Evolutionary conservation across 2,329 filamentous ascomycete species (phyloP).

Genomic region (Fusarium armeniacum): DNA sequence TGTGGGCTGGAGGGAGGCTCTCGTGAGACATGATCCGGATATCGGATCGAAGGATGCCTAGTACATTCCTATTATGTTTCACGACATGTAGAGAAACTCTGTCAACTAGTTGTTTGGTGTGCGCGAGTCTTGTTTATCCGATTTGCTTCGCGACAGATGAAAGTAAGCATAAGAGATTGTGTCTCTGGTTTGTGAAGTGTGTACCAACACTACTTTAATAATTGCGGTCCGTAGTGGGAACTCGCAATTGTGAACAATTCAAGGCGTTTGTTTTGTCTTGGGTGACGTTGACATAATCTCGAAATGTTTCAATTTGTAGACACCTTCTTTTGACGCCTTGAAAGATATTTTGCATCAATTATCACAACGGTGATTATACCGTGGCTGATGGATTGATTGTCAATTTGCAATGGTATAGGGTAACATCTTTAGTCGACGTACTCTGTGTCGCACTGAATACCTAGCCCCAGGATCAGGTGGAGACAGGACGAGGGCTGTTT

Average conservation of each 20-base stretch:
- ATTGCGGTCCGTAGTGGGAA: neutral
- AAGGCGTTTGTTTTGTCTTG: neutral
- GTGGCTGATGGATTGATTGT: neutral
- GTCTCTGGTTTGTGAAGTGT: neutral
- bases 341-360: neutral
- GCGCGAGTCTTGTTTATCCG: too few species aligned
- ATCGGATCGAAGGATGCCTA: neutral
- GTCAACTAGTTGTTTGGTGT: neutral
- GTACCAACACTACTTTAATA: neutral
- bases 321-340: neutral
- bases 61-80: slow-evolving; percentile 25
- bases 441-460: too few species aligned
- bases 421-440: neutral
- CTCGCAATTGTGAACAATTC: neutral
- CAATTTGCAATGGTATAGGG: neutral
- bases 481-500: neutral
- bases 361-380: neutral
- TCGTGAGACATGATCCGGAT: slow-evolving; percentile 9
- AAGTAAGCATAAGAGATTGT: too few species aligned
- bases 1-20: slow-evolving; percentile 20
- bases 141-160: neutral
- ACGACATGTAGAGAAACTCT: neutral
- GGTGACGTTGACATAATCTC: neutral
- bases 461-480: too few species aligned
- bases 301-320: too few species aligned